Conservation (phyloP, 306 rosid genomes). For the Cicer bijugum region DNA sequence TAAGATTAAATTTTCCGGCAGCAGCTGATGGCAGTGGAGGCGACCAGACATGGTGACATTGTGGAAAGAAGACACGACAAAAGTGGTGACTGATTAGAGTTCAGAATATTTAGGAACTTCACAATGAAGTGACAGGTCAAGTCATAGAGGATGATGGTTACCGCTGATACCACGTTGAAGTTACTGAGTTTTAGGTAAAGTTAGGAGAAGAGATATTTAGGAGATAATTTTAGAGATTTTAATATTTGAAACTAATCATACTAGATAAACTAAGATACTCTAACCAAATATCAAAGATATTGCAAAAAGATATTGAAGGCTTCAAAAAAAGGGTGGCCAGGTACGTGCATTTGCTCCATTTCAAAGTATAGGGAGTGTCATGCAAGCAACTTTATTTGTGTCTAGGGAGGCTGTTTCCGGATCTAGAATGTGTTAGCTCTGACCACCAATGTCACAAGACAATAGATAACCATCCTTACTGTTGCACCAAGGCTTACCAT, state of each 20-base stretch:
- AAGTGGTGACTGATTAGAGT: background rate
- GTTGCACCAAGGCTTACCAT: slow-evolving; percentile 21
- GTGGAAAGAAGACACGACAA: background rate
- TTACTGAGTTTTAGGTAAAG: no score
- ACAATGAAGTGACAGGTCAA: background rate
- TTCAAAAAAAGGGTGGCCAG: slow-evolving; percentile 17
- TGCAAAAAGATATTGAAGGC: background rate
- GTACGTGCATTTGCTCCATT: slow-evolving; percentile 14
- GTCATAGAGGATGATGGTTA: background rate
- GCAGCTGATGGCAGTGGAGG: background rate
- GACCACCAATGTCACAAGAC: slow-evolving; percentile 29
- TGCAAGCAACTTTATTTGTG: background rate
- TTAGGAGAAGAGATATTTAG: no score
- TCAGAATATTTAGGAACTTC: background rate
- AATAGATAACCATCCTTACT: background rate
- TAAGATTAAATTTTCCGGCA: background rate
- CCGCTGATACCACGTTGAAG: background rate
- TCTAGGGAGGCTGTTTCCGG: slow-evolving; percentile 20
- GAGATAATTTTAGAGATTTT: no score
- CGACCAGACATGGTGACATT: background rate
- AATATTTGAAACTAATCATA: background rate
- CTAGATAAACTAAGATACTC: background rate
- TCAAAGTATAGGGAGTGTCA: slow-evolving; percentile 20
- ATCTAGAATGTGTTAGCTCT: slow-evolving; percentile 13
- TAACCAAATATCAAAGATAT: no score